A percentile compares a stretch with the other conserved stretches of the same genome.
Evolutionary conservation across 805 yeast genomes (phyloP).

Genomic region (Cyberlindnera nakhonratchasimensis): DNA sequence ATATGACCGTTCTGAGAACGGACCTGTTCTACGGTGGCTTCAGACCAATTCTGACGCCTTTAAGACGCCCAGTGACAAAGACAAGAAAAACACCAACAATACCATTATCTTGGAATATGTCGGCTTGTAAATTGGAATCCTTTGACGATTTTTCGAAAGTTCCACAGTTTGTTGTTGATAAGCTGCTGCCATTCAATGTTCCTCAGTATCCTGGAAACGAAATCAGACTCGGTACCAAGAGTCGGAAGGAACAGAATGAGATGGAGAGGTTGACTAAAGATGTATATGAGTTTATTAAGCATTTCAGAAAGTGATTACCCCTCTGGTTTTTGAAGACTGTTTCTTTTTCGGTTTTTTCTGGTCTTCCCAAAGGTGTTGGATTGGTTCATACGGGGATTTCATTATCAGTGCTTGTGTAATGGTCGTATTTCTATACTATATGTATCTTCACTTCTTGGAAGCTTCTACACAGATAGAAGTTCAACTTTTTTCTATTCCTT

Average conservation of each 20-base stretch:
- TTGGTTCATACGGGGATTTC: no score
- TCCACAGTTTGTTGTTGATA: constrained; percentile 29
- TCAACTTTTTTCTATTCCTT: no score
- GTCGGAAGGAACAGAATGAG: constrained; percentile 25
- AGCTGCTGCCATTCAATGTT: constrained; percentile 21
- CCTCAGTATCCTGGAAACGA: constrained; percentile 27
- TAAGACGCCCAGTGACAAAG: constrained; percentile 21
- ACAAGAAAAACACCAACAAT: constrained; percentile 19
- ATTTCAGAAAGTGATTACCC: constrained; percentile 18
- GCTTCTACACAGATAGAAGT: no score
- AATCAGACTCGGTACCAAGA: constrained; percentile 23
- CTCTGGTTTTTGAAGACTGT: neutral
- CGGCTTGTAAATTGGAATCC: constrained; percentile 23
- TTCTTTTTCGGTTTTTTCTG: neutral
- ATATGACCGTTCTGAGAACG: constrained; percentile 16
- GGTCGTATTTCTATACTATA: no score
- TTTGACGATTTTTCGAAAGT: constrained; percentile 26
- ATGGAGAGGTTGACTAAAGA: constrained; percentile 21
- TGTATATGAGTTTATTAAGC: constrained; percentile 23
- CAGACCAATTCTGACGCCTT: constrained; percentile 27
- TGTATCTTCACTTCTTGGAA: no score
- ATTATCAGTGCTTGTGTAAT: no score
- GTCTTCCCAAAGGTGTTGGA: neutral
- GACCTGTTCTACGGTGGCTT: constrained; percentile 26
- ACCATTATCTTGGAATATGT: constrained; percentile 26